Percentiles rank a stretch among this genome's conserved stretches.
Evolutionary conservation across 768 basidiomycete genomes (phyloP).

Genomic region (Rubroboletus satanas): DNA sequence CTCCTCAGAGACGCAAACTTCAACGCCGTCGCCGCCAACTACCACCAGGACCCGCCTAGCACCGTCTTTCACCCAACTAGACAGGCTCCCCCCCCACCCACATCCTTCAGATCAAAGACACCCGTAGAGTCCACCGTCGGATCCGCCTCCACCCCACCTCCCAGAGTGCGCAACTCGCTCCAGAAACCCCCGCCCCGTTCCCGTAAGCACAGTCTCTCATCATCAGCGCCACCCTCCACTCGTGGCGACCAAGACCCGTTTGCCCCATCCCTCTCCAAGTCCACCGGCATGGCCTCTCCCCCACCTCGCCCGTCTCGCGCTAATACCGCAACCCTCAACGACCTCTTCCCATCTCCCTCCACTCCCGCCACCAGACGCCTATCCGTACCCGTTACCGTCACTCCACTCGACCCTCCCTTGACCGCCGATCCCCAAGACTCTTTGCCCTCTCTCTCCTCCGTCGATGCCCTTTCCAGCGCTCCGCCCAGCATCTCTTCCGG

Average conservation of each 20-base stretch:
- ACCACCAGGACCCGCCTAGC: constrained; percentile 38
- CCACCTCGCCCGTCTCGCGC: constrained; percentile 80
- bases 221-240: constrained; percentile 23
- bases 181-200: constrained; percentile 58
- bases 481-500: constrained; percentile 17
- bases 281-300: constrained; percentile 39
- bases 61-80: constrained; percentile 35
- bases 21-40: constrained; percentile 49
- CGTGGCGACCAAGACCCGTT: constrained; percentile 57
- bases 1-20: constrained; percentile 60
- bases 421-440: constrained; percentile 22
- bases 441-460: constrained; percentile 19
- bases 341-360: constrained; percentile 54
- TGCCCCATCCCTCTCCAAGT: constrained; percentile 20
- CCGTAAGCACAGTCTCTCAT: constrained; percentile 51
- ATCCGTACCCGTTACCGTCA: constrained; percentile 41
- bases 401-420: constrained; percentile 23
- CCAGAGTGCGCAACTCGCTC: constrained; percentile 48
- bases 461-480: constrained; percentile 6
- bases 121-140: constrained; percentile 25
- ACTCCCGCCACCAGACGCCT: constrained; percentile 46
- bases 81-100: constrained; percentile 43
- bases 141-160: constrained; percentile 5
- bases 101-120: constrained; percentile 30
- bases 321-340: constrained; percentile 78